These are phyloP conservation scores for Pisolithus microcarpus DNA, from an alignment of 768 basidiomycete genomes.

Conservation along the genomic window DNA sequence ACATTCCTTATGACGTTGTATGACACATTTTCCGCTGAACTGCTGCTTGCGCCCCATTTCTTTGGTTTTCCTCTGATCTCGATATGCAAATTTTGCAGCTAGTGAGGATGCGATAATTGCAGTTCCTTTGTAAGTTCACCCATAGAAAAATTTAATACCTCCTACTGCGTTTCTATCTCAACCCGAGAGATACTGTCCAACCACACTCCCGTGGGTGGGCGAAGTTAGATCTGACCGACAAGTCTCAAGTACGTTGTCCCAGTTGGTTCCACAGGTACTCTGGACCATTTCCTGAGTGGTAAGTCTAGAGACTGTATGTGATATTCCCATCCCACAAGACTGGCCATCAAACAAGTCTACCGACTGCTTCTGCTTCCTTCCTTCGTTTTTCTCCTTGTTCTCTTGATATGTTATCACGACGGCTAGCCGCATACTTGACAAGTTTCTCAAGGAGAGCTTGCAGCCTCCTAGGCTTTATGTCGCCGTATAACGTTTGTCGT, in stretches of 20 bases:
- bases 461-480: constrained; percentile 64
- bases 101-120: constrained; percentile 3
- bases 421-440: constrained; percentile 55
- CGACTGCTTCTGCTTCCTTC: constrained; percentile 73
- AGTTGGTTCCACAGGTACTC: no score
- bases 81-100: constrained; percentile 2
- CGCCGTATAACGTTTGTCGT: constrained; percentile 59
- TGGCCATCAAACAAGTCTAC: constrained; percentile 36
- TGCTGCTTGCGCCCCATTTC: constrained; percentile 23
- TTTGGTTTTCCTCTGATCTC: constrained; percentile 15
- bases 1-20: constrained; percentile 55
- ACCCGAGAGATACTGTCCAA: neutral
- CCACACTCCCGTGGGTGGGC: no score
- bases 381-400: constrained; percentile 66
- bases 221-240: no score
- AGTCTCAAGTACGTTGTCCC: no score
- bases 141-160: constrained; percentile 14
- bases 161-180: neutral
- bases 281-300: no score
- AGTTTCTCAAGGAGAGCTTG: constrained; percentile 76
- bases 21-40: constrained; percentile 38
- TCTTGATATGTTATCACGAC: constrained; percentile 50
- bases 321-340: neutral
- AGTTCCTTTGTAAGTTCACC: constrained; percentile 11
- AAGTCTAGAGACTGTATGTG: neutral